A percentile compares a stretch with the other conserved stretches of the same genome.
Evolutionary conservation across 805 yeast species (phyloP).

Genomic region (Saitoella complicata): DNA sequence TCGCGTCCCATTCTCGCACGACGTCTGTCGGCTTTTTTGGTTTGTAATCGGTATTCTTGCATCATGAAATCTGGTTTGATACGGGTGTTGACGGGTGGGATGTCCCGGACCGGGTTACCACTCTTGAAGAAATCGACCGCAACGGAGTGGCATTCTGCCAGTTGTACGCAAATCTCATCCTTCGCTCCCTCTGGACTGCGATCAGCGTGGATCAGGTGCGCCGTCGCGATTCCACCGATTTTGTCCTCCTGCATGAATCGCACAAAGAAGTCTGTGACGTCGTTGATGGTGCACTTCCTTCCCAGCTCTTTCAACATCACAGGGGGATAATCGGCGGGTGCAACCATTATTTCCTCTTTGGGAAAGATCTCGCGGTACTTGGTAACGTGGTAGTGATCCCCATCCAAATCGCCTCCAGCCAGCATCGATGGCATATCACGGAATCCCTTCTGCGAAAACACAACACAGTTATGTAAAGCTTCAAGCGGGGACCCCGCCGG

Average conservation of each 20-base stretch:
- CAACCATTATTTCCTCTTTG: neutral
- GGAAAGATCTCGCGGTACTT: conserved; percentile 5
- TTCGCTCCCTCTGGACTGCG: neutral
- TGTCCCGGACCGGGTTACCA: neutral
- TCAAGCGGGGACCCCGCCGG: conserved; percentile 1
- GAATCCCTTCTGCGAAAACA: conserved; percentile 4
- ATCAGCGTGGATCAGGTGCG: neutral
- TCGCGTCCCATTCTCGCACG: too few species aligned
- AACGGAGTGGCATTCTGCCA: neutral
- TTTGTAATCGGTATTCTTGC: too few species aligned
- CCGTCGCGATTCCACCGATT: neutral
- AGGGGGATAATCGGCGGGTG: neutral
- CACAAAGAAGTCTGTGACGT: neutral
- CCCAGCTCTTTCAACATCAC: neutral
- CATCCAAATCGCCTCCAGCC: conserved; percentile 8
- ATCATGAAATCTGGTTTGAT: too few species aligned
- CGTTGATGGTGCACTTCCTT: neutral
- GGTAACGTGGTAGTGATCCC: conserved; percentile 6
- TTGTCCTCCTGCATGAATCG: neutral
- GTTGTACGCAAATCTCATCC: neutral
- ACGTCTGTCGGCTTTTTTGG: too few species aligned
- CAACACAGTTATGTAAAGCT: conserved; percentile 3
- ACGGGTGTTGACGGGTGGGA: too few species aligned
- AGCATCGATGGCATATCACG: conserved; percentile 5
- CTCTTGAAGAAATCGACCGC: conserved; percentile 1